These are phyloP conservation scores for Spathaspora arborariae DNA, from an alignment of 805 yeast species.

Conservation along the genomic window DNA sequence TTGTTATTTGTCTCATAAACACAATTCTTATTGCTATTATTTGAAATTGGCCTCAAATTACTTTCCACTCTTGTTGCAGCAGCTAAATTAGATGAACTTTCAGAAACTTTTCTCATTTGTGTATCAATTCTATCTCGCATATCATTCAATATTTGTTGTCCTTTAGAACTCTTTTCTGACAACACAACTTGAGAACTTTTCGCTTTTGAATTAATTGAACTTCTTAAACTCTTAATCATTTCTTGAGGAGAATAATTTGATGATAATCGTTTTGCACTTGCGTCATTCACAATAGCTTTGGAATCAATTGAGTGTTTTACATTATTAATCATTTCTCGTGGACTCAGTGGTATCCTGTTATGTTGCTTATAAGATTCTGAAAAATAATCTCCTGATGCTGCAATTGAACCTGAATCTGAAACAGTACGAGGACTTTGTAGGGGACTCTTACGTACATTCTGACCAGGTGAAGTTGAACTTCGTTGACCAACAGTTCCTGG, in stretches of 20 bases:
- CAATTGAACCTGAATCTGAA: background rate
- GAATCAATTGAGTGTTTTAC: constrained; percentile 24
- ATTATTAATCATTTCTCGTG: constrained; percentile 22
- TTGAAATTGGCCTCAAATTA: background rate
- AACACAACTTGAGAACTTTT: constrained; percentile 5
- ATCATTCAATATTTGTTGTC: constrained; percentile 23
- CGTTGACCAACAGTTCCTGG: background rate
- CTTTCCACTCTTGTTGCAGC: background rate
- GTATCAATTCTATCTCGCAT: constrained; percentile 35
- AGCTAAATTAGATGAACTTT: background rate
- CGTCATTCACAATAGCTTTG: constrained; percentile 12
- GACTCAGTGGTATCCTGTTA: constrained; percentile 6
- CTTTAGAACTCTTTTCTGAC: constrained; percentile 15
- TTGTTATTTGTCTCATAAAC: constrained; percentile 8
- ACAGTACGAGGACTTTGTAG: background rate
- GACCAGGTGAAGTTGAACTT: background rate
- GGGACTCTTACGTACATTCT: background rate
- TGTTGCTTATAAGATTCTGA: constrained; percentile 4
- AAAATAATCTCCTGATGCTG: constrained; percentile 8
- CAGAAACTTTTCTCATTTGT: constrained; percentile 1
- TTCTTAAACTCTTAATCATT: constrained; percentile 28
- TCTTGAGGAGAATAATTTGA: constrained; percentile 22
- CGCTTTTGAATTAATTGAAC: constrained; percentile 27
- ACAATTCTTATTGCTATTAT: background rate
- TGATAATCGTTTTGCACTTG: constrained; percentile 11